Evolutionary conservation across 495 filamentous ascomycete species (phyloP).

Genomic region (Xylaria grammica): DNA sequence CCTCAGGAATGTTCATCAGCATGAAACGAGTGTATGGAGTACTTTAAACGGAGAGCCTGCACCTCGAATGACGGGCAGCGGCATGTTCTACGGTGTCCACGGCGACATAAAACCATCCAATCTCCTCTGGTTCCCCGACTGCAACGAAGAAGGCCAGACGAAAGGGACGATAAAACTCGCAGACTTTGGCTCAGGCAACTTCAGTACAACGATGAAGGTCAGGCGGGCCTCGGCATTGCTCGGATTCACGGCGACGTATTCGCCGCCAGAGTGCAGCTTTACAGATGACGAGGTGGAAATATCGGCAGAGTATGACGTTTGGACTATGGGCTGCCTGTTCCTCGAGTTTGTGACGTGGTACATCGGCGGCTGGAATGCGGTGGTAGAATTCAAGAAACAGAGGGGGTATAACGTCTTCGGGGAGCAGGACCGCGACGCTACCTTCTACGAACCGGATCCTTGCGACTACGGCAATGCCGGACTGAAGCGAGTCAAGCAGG

Average conservation of each 20-base stretch:
- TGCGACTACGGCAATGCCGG: neutral
- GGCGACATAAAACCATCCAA: conserved; percentile 10
- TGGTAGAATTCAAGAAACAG: neutral
- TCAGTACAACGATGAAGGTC: conserved; percentile 18
- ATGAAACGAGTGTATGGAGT: too few species aligned
- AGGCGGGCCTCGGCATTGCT: conserved; percentile 5
- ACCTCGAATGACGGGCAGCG: neutral
- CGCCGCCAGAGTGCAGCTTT: conserved; percentile 21
- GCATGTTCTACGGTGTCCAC: neutral
- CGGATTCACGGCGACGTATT: conserved; percentile 16
- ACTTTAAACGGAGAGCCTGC: too few species aligned
- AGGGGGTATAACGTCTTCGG: neutral
- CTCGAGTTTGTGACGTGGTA: conserved; percentile 40
- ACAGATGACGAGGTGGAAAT: conserved; percentile 1
- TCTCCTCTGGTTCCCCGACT: conserved; percentile 20
- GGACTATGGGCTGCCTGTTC: conserved; percentile 39
- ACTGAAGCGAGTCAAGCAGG: neutral
- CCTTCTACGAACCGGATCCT: neutral
- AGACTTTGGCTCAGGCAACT: conserved; percentile 22
- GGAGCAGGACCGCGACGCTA: neutral
- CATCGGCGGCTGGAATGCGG: conserved; percentile 12
- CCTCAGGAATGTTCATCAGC: too few species aligned
- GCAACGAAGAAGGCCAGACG: conserved; percentile 14
- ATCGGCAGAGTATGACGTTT: conserved; percentile 34
- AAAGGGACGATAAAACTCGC: conserved; percentile 18